Conservation (phyloP, 129 eudicot species). For the Daucus carota region DNA sequence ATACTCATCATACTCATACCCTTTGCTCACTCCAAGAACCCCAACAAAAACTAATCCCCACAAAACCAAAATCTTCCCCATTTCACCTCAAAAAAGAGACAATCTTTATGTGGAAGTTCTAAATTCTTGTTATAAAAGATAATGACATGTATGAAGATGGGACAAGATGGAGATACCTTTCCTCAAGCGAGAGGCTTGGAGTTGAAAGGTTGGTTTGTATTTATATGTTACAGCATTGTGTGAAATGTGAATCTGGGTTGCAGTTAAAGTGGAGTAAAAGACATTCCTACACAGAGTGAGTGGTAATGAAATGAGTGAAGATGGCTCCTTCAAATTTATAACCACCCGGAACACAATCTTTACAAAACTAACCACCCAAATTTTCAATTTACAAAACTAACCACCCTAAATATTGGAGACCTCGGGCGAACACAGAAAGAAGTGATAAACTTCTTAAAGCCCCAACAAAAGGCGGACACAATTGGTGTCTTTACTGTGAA, state of each 20-base stretch:
- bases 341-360: no score
- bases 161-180: neutral
- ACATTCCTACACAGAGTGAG: neutral
- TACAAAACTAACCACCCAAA: no score
- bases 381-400: no score
- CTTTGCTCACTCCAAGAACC: conserved; percentile 1
- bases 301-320: neutral
- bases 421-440: no score
- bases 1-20: conserved; percentile 14
- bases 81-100: neutral
- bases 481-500: no score
- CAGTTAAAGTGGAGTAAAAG: neutral
- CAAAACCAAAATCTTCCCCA: conserved; percentile 1
- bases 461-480: no score
- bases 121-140: neutral
- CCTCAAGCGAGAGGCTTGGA: conserved; percentile 2
- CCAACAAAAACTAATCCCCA: conserved; percentile 2
- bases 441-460: no score
- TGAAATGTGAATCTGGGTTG: conserved; percentile 9
- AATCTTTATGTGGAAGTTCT: neutral
- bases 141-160: neutral
- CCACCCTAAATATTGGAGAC: no score
- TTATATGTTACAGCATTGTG: neutral
- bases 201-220: neutral
- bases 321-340: no score